A percentile compares a stretch with the other conserved stretches of the same genome.
These are phyloP conservation scores for Paraconiothyrium sp. DNA, from an alignment of 2,329 filamentous ascomycete species.

Conservation along the genomic window DNA sequence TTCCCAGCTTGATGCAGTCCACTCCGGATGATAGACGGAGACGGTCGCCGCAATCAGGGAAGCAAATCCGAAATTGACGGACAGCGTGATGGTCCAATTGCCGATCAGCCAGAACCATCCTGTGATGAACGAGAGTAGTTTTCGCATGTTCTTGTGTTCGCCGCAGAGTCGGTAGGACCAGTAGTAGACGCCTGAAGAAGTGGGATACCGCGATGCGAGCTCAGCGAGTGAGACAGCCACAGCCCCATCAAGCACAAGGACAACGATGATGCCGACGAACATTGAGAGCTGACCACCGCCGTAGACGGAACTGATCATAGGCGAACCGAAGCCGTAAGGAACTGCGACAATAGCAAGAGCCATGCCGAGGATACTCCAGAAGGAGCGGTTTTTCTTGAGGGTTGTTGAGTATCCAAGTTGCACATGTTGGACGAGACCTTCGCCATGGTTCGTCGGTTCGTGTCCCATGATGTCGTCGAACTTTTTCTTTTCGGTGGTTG, in stretches of 20 bases:
- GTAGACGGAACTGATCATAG: slow-evolving; percentile 10
- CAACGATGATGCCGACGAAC: slow-evolving; percentile 13
- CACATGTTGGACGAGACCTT: slow-evolving; percentile 8
- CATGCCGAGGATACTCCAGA: slow-evolving; percentile 12
- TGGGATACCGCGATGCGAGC: slow-evolving; percentile 21
- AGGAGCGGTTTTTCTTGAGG: slow-evolving; percentile 10
- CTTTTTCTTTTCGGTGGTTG: slow-evolving; percentile 5
- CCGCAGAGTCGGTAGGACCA: slow-evolving; percentile 21
- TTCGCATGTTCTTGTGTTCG: slow-evolving; percentile 12
- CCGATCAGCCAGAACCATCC: slow-evolving; percentile 24
- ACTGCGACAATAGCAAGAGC: slow-evolving; percentile 6
- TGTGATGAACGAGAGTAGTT: slow-evolving; percentile 18
- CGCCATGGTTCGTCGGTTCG: not conserved
- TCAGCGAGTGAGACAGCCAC: slow-evolving; percentile 22
- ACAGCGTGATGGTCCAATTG: slow-evolving; percentile 23
- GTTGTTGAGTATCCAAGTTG: slow-evolving; percentile 10
- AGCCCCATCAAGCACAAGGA: slow-evolving; percentile 16
- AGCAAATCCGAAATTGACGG: slow-evolving; percentile 21
- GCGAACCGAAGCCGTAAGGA: slow-evolving; percentile 9
- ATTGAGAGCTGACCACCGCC: slow-evolving; percentile 14
- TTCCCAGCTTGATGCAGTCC: slow-evolving; percentile 61
- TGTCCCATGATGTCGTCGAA: slow-evolving; percentile 3
- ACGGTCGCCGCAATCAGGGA: slow-evolving; percentile 17
- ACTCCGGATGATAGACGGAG: slow-evolving; percentile 10
- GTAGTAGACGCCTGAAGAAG: slow-evolving; percentile 22